These are phyloP conservation scores for Aureobasidium sp. DNA, from an alignment of 2,329 filamentous ascomycete genomes.

Conservation along the genomic window DNA sequence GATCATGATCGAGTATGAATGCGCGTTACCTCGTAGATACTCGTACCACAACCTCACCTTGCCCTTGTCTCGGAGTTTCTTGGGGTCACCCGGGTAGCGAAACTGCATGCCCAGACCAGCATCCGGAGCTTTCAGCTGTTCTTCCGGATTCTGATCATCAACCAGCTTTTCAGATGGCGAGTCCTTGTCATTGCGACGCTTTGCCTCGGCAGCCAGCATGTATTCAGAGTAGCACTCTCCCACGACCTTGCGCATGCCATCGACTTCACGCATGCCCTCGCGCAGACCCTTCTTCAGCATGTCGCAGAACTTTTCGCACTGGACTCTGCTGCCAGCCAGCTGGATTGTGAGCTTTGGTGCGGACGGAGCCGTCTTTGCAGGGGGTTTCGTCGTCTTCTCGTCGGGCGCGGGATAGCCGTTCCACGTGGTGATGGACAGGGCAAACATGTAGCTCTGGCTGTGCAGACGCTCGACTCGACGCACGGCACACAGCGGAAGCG, in stretches of 20 bases:
- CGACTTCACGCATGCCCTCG: constrained; percentile 78
- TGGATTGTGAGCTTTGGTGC: constrained; percentile 89
- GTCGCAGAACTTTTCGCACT: constrained; percentile 94
- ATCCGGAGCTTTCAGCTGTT: constrained; percentile 56
- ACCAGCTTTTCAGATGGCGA: constrained; percentile 37
- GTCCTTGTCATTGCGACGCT: constrained; percentile 23
- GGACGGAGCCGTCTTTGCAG: constrained; percentile 39
- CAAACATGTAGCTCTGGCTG: constrained; percentile 86
- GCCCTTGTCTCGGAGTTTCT: constrained; percentile 85
- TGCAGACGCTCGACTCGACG: constrained; percentile 86
- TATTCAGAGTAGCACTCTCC: constrained; percentile 88
- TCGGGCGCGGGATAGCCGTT: constrained; percentile 57
- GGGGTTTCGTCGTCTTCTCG: constrained; percentile 30
- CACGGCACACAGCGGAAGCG: constrained; percentile 83
- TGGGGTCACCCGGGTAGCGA: constrained; percentile 86
- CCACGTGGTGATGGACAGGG: constrained; percentile 90
- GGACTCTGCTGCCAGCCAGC: constrained; percentile 76
- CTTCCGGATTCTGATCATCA: constrained; percentile 20
- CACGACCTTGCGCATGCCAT: constrained; percentile 71
- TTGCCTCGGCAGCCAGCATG: constrained; percentile 45
- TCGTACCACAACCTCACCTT: constrained; percentile 98
- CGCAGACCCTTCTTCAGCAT: constrained; percentile 83
- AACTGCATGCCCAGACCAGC: constrained; percentile 89
- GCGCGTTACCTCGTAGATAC: constrained; percentile 55
- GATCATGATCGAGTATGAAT: not conserved